Base-by-base conservation (phyloP, 2,329 filamentous ascomycete genomes). In the Trichoderma semiorbis region DNA sequence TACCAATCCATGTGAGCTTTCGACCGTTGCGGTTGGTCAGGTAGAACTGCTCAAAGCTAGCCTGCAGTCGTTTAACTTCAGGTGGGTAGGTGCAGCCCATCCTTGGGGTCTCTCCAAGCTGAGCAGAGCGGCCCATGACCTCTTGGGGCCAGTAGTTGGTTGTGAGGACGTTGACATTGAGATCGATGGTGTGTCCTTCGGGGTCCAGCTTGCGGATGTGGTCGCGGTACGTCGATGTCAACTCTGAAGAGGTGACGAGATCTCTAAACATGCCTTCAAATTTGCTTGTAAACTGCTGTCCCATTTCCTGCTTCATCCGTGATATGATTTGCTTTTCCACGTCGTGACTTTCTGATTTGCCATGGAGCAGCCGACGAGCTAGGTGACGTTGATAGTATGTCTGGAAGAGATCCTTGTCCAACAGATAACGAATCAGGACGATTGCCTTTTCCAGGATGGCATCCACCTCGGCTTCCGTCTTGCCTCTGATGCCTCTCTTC, bases 211-310 rank as follows among this genome's bases (percentile, higher is more conserved):
- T 83, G 34, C 83, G 81, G 61, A 89, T 89, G 74, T 95, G 89
- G 18, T 88, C 87, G 75, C 91, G 92, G 83, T 97, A 98, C 70
- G 88, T 90, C 14, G 89, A 83, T 0, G 93, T 94, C 30, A 98
- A 87, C 75, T 97, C 95, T 69, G 92, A 90, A 0, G 95, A 98
- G 14, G 95, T 90, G 18, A 91, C 90, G 89, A 98, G 95, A 78
- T 99, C 96, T 82, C 94, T 95, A 85, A 99, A 98, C 94, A 99
- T 98, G 75, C 94, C 93, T 79, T 99, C 96, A 58, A 99, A 89
- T 79, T 97, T 97, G 78, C 90, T 86, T 0, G 96, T 98, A 80
- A 98, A 98, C 75, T 94, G 91, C 80, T 97, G 97, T 50, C 96
- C 96, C 67, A 98, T 90, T 80, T 98, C 95, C 78, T 96, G 90